Evolutionary conservation across 352 stramenopile genomes (phyloP), one percentile per base, ranked within the genome.

Genomic region (Elongisporangium prolatum): DNA sequence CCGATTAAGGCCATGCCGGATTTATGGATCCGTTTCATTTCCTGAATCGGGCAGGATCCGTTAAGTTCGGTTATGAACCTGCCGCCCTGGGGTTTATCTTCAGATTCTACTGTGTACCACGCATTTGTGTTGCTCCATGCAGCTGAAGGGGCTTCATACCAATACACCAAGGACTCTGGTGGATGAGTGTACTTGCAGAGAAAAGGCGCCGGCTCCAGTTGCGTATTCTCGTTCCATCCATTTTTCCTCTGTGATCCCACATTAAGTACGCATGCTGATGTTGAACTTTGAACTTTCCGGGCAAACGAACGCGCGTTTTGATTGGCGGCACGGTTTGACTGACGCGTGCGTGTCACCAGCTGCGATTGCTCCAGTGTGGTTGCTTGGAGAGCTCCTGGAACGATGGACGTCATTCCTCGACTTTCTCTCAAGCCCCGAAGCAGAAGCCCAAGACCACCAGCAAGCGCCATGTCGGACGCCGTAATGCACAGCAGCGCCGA

Each of bases 381-480:
- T 18, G 21, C 49, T n/a, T n/a, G n/a, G 13, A 16, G 25, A 53
- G 18, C 49, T 53, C 49, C 21, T 22, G 49, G 49, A 53, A 53
- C 25, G 22, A 60, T 21, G 51, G 40, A 51, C 37, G 25, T 66
- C 64, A 75, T 65, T 75, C 56, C 50, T 54, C 54, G 63, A 64
- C 64, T 38, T 50, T 50, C 64, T 44, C 44, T 9, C 17, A 48
- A 48, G 54, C 18, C 20, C 52, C 25, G 38, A 71, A 67, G 59
- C 38, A 53, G 40, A 11, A 49, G 13, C 2, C 14, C 51, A 18
- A 54, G 48, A n/a, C 16, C 21, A 56, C 24, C n/a, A 48, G 47
- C 54, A 22, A 14, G 8, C 49, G 57, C 14, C 50, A 87, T 84
- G 74, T 59, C 72, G 20, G 58, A 74, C 24, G 56, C 63, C 21